Percentiles rank a stretch among this genome's conserved stretches.
phyloP scores from a whole-genome alignment of 2,329 filamentous ascomycete genomes.

The Leptographium procerum region DNA sequence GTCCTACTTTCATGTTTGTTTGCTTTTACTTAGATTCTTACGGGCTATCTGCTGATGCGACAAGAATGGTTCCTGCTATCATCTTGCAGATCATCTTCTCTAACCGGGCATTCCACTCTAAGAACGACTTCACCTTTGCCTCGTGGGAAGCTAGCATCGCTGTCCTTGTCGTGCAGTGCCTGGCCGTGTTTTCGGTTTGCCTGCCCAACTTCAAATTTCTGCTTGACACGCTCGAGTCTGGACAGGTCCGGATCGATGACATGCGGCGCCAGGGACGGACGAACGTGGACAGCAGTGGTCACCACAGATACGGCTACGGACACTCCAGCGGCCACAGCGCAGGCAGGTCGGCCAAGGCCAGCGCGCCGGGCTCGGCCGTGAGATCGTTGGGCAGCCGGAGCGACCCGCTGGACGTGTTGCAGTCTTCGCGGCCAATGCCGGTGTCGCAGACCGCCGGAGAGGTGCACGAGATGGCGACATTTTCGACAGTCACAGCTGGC shows the following conservation, averaged over 20 bases:
- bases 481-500: background rate
- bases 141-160: conserved; percentile 1
- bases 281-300: background rate
- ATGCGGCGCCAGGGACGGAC: background rate
- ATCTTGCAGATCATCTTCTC: background rate
- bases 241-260: conserved; percentile 3
- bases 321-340: background rate
- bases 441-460: background rate
- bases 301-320: background rate
- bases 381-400: background rate
- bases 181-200: conserved; percentile 1
- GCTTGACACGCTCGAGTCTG: conserved; percentile 1
- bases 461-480: background rate
- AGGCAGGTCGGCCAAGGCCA: background rate
- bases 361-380: background rate
- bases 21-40: background rate
- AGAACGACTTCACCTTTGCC: background rate
- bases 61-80: background rate
- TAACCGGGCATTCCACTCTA: background rate
- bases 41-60: background rate
- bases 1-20: background rate
- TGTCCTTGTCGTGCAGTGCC: background rate
- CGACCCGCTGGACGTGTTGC: background rate
- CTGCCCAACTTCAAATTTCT: conserved; percentile 6
- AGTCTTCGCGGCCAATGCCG: too few relatives aligned